Percentiles rank a stretch among this genome's conserved stretches.
These are phyloP conservation scores for Kodamaea leandrae DNA, from an alignment of 805 yeast species.

Conservation along the genomic window DNA sequence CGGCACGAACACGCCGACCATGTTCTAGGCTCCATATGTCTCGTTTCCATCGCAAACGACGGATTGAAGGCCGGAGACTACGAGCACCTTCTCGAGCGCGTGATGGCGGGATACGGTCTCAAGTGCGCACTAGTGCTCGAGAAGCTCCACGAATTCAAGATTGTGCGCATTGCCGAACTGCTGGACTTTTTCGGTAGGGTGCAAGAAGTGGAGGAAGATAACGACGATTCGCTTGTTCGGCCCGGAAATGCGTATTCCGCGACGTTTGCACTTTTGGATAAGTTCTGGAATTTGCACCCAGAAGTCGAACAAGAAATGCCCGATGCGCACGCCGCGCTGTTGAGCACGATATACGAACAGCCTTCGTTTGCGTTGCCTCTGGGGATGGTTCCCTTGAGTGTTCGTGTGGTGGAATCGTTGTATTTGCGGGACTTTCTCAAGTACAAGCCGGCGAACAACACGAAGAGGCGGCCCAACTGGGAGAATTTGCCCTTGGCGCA, in stretches of 20 bases:
- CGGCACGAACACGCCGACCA: constrained; percentile 37
- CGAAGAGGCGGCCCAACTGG: constrained; percentile 43
- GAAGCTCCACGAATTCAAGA: constrained; percentile 46
- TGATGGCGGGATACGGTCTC: constrained; percentile 66
- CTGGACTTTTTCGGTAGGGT: constrained; percentile 8
- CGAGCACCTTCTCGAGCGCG: constrained; percentile 50
- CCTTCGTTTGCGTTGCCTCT: constrained; percentile 75
- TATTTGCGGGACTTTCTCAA: constrained; percentile 52
- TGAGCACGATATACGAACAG: constrained; percentile 37
- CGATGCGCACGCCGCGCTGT: neutral
- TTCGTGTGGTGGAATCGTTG: constrained; percentile 68
- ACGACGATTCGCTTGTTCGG: constrained; percentile 21
- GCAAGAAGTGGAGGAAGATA: constrained; percentile 13
- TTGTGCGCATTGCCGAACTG: constrained; percentile 16
- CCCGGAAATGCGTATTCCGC: constrained; percentile 24
- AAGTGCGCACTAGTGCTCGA: constrained; percentile 47
- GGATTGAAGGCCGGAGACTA: constrained; percentile 70
- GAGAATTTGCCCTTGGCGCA: constrained; percentile 39
- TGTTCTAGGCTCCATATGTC: constrained; percentile 51
- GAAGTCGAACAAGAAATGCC: constrained; percentile 24
- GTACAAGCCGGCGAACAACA: constrained; percentile 38
- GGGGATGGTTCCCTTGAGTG: constrained; percentile 66
- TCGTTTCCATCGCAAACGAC: constrained; percentile 60
- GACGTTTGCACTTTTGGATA: constrained; percentile 37
- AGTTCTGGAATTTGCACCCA: constrained; percentile 52